Base-by-base conservation (phyloP, 352 stramenopile species). In the Pythium sukuiense region DNA sequence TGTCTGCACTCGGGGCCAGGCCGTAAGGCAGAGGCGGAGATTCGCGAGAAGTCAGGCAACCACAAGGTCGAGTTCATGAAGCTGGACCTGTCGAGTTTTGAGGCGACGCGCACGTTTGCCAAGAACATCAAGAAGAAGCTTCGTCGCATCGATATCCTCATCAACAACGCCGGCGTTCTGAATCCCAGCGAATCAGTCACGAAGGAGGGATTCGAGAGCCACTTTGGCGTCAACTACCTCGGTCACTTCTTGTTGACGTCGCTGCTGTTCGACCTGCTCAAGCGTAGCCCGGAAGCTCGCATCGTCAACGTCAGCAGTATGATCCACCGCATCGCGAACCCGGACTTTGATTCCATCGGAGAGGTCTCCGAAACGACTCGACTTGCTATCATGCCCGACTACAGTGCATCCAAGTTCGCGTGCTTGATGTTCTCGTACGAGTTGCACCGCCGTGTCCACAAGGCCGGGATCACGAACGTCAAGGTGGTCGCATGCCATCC, bases 141-240 rank as follows among this genome's bases (percentile, higher is more conserved):
- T 46, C 65, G 35, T 5, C 73, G 61, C 0, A 56, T 83, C 18
- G 66, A 80, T 48, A 70, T 83, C 12, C 64, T 83, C 16, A 46
- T 83, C 55, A 79, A 79, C 64, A 83, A 83, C 29, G 76, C 76
- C 13, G 76, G 67, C 41, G 72, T 83, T 27, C 72, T 76, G 56
- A 59, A 79, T 0, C 54, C 76, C 0, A 14, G n/a, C n/a, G 68
- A 81, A 39, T 48, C 59, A 7, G 50, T 79, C n/a, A 81, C 72
- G 6, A 39, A 49, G 0, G 69, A 86, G 32, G 81, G 80, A 1
- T 59, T 85, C 20, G 85, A 93, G 52, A 64, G 63, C 11, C 83
- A 92, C 43, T 90, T 93, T 58, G 83, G 72, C 0, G 81, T 73
- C 37, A 93, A 93, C 69, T 77, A 93, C 62, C 43, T 93, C 26